phyloP scores from a whole-genome alignment of 2,329 filamentous ascomycete species.

The Lomentospora prolificans region DNA sequence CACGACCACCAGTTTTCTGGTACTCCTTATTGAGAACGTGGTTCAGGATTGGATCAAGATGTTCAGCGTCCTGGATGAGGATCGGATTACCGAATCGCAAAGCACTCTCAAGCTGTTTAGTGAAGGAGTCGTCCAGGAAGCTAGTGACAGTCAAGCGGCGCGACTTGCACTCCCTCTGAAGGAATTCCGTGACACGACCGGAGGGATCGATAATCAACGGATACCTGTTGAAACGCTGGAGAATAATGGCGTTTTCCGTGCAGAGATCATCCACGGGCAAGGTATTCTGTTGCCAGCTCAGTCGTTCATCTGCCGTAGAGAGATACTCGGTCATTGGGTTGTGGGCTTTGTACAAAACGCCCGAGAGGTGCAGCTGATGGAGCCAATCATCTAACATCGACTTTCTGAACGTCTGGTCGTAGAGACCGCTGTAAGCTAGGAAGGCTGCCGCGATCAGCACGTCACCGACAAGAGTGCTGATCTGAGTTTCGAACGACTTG shows the following conservation, averaged over 20 bases:
- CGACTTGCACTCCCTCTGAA: conserved; percentile 80
- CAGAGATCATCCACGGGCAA: conserved; percentile 94
- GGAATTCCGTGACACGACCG: conserved; percentile 84
- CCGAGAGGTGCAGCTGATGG: conserved; percentile 85
- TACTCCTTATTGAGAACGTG: conserved; percentile 99
- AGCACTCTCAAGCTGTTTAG: conserved; percentile 94
- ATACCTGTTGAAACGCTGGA: conserved; percentile 97
- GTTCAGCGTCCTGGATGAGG: conserved; percentile 94
- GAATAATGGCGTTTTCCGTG: conserved; percentile 95
- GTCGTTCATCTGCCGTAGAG: conserved; percentile 88
- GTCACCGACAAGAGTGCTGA: conserved; percentile 90
- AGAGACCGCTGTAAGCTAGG: conserved; percentile 91
- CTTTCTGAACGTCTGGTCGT: conserved; percentile 96
- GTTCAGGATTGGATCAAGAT: conserved; percentile 93
- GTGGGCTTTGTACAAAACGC: conserved; percentile 82
- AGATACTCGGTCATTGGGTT: conserved; percentile 95
- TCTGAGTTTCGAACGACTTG: conserved; percentile 96
- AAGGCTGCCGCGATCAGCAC: conserved; percentile 95
- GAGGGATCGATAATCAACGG: conserved; percentile 97
- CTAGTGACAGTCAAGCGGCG: conserved; percentile 91
- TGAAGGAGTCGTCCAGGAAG: conserved; percentile 95
- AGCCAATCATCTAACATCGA: conserved; percentile 97
- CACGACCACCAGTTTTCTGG: conserved; percentile 94
- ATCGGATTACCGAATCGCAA: conserved; percentile 97
- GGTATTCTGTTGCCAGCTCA: conserved; percentile 90